phyloP scores from a whole-genome alignment of 208 protist species.

The Strigomonas galati region DNA sequence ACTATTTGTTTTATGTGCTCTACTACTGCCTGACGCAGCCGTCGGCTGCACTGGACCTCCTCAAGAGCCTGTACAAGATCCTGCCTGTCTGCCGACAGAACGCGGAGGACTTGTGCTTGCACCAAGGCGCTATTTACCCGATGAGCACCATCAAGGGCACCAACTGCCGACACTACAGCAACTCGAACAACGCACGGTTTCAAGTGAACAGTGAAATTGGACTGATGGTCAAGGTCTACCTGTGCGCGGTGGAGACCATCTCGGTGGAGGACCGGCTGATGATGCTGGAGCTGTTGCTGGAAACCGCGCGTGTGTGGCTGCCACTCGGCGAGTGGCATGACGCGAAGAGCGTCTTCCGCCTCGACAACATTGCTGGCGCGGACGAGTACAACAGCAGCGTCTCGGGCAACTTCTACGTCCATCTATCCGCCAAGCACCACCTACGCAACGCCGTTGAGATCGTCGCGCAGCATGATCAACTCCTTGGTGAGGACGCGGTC shows the following conservation, averaged over 20 bases:
- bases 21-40: slow-evolving; percentile 84
- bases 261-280: slow-evolving; percentile 48
- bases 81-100: slow-evolving; percentile 72
- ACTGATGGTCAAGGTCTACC: slow-evolving; percentile 69
- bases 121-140: slow-evolving; percentile 73
- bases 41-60: slow-evolving; percentile 42
- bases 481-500: slow-evolving; percentile 48
- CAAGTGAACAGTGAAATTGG: slow-evolving; percentile 87
- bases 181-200: slow-evolving; percentile 57
- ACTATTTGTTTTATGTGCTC: slow-evolving; percentile 84
- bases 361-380: slow-evolving; percentile 81
- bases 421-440: slow-evolving; percentile 85
- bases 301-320: slow-evolving; percentile 84
- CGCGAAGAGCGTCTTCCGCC: slow-evolving; percentile 60
- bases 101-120: slow-evolving; percentile 58
- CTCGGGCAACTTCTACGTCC: slow-evolving; percentile 86
- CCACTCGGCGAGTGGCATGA: slow-evolving; percentile 84
- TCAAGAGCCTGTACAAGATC: slow-evolving; percentile 69
- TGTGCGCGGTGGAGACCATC: slow-evolving; percentile 51
- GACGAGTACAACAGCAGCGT: slow-evolving; percentile 82
- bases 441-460: slow-evolving; percentile 49
- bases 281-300: slow-evolving; percentile 83
- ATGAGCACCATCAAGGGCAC: slow-evolving; percentile 72
- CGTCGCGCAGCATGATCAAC: slow-evolving; percentile 37
- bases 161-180: slow-evolving; percentile 33